Conservation (phyloP, 805 yeast genomes). For the Brettanomyces sp. region DNA sequence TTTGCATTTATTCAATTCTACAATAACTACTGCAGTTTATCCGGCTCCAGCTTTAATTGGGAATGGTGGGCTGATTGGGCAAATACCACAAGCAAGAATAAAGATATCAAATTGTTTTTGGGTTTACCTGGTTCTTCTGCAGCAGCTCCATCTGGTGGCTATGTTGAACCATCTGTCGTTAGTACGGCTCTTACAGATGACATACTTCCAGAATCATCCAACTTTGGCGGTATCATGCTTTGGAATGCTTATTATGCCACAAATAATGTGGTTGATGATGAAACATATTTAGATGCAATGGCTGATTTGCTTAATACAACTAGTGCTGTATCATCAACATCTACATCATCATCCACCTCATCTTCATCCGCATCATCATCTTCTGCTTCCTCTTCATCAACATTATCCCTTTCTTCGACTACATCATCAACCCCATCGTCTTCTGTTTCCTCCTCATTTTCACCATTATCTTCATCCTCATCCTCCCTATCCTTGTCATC, state of each 20-base stretch:
- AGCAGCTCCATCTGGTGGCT: constrained; percentile 49
- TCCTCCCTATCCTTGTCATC: too few relatives aligned
- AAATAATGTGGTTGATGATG: not conserved
- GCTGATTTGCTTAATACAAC: not conserved
- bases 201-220: constrained; percentile 17
- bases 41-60: constrained; percentile 40
- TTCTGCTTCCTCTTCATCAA: too few relatives aligned
- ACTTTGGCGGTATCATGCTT: constrained; percentile 66
- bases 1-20: constrained; percentile 83
- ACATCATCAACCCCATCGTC: not conserved
- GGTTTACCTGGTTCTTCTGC: constrained; percentile 57
- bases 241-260: constrained; percentile 58
- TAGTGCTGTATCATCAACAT: not conserved
- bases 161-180: constrained; percentile 34
- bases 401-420: not conserved
- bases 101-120: constrained; percentile 56
- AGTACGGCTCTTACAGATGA: constrained; percentile 21
- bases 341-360: not conserved
- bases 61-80: constrained; percentile 70
- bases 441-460: too few relatives aligned
- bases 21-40: constrained; percentile 68
- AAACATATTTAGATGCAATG: not conserved
- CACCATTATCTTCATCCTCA: too few relatives aligned
- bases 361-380: too few relatives aligned
- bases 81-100: constrained; percentile 48